Conservation (phyloP, 1,139 yeast species). For the Pichia sp. region DNA sequence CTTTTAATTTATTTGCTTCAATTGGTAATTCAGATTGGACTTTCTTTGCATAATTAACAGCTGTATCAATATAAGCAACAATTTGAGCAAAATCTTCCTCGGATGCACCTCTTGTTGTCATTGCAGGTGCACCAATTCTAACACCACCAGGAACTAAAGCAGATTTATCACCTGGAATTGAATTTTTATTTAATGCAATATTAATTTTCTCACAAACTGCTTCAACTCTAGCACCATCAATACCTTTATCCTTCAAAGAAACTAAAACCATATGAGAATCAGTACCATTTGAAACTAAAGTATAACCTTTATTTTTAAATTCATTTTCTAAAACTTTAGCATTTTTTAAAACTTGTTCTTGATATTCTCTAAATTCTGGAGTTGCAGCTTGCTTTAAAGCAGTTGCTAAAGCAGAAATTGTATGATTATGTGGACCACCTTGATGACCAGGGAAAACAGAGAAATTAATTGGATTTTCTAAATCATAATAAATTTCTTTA, state of each 20-base stretch:
- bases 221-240: constrained; percentile 98
- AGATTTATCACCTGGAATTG: constrained; percentile 97
- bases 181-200: constrained; percentile 94
- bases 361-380: constrained; percentile 89
- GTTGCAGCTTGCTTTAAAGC: constrained; percentile 92
- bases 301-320: constrained; percentile 65
- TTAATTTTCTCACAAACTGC: constrained; percentile 89
- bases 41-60: constrained; percentile 70
- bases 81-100: constrained; percentile 80
- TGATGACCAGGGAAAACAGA: constrained; percentile 99
- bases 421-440: constrained; percentile 99
- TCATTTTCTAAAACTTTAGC: constrained; percentile 78
- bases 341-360: constrained; percentile 78
- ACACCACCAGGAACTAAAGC: constrained; percentile 98
- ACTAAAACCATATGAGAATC: constrained; percentile 95
- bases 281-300: constrained; percentile 87
- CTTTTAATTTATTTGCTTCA: constrained; percentile 89
- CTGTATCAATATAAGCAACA: constrained; percentile 75
- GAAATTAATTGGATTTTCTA: constrained; percentile 92
- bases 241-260: constrained; percentile 78
- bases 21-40: constrained; percentile 71
- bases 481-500: constrained; percentile 77
- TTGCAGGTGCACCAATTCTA: constrained; percentile 97
- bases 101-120: constrained; percentile 95
- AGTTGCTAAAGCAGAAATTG: constrained; percentile 93